Evolutionary conservation across 495 filamentous ascomycete genomes (phyloP), one percentile per base, ranked within the genome.

Genomic region (Aspergillus nanangensis): DNA sequence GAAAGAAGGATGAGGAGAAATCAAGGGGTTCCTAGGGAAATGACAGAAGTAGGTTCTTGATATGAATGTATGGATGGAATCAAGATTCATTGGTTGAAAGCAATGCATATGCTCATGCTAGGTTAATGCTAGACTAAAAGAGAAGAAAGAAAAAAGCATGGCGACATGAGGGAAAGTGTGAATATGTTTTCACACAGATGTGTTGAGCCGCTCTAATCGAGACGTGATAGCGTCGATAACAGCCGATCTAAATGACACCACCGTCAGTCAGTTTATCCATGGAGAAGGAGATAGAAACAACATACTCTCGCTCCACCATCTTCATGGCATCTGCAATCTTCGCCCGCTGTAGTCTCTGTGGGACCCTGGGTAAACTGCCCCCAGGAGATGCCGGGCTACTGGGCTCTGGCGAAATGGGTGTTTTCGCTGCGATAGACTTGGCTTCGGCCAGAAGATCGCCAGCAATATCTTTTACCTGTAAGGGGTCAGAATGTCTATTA

Each of bases 281-380:
- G 1, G 33, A 8, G 1, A 20, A 21, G 25, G 11, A 29, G 2
- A 31, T 14, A 14, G 38, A 29, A 32, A 25, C 18, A 21, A 68
- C 74, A 45, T 38, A 75, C 73, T 90, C 85, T 61, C 86, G 70
- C 32, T 88, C 84, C 51, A 90, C 70, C 62, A 89, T 72, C 44
- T 66, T 67, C 73, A 84, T 85, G 9, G 87, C 80, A 62, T 88
- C 81, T 13, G 71, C 70, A 47, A 87, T 62, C 69, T 84, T 87
- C 20, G 76, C 79, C 45, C 77, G 81, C 49, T 86, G 76, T 32
- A 89, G 66, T 34, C 83, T 79, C 37, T 80, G 71, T 7, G 86
- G 84, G 35, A 90, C 81, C 67, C 74, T 65, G 13, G 68, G 61
- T 11, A 66, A 62, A 27, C 50, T 41, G 18, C 55, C 48, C 37